These are phyloP conservation scores for Cinnamomum chago DNA, from an alignment of 164 flowering plant genomes.

Conservation along the genomic window DNA sequence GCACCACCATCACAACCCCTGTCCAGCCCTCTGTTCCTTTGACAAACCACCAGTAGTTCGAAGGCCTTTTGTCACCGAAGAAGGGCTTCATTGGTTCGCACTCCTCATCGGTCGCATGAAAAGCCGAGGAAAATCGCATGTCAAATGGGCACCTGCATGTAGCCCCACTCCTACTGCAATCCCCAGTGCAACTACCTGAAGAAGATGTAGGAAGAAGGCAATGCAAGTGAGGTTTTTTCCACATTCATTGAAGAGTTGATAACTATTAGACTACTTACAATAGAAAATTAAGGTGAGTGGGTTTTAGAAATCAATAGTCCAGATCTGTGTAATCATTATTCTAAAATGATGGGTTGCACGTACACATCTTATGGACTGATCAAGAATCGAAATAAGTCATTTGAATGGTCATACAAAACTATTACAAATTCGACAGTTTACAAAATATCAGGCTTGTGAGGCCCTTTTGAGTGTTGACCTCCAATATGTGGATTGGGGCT, in stretches of 20 bases:
- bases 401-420: too few species aligned
- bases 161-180: slow-evolving; percentile 61
- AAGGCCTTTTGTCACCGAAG: slow-evolving; percentile 46
- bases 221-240: not conserved
- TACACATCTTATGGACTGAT: too few species aligned
- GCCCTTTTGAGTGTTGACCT: too few species aligned
- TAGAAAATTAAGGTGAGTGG: too few species aligned
- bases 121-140: slow-evolving; percentile 76
- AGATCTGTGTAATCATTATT: too few species aligned
- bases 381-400: too few species aligned
- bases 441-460: too few species aligned
- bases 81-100: slow-evolving; percentile 48
- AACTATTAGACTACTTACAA: too few species aligned
- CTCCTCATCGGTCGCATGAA: slow-evolving; percentile 47
- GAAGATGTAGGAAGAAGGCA: not conserved
- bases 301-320: too few species aligned
- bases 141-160: slow-evolving; percentile 51
- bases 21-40: slow-evolving; percentile 70
- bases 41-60: slow-evolving; percentile 69
- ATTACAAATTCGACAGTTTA: too few species aligned
- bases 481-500: too few species aligned
- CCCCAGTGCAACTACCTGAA: slow-evolving; percentile 51
- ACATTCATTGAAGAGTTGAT: not conserved
- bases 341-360: too few species aligned
- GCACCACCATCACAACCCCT: slow-evolving; percentile 62